Evolutionary conservation across 805 yeast species (phyloP).

Genomic region (Hanseniaspora vineae): DNA sequence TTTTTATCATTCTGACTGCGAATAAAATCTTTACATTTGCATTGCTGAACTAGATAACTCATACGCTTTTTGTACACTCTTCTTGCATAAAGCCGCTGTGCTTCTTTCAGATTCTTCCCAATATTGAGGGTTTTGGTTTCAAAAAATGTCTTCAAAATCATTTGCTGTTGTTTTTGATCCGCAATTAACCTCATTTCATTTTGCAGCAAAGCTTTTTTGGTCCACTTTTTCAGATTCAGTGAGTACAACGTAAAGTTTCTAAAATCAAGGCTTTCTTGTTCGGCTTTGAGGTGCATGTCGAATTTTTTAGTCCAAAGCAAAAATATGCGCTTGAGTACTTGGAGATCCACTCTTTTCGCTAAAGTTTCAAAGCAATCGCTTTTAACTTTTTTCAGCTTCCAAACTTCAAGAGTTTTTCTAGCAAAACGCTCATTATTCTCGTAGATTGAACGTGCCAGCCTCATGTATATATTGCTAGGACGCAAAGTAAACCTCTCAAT

Average conservation of each 20-base stretch:
- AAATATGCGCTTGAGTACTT: constrained; percentile 2
- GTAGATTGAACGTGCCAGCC: constrained; percentile 12
- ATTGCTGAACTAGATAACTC: too few species aligned
- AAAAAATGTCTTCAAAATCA: not conserved
- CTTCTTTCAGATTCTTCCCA: not conserved
- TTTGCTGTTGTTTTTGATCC: not conserved
- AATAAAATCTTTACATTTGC: too few species aligned
- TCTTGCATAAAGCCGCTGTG: not conserved
- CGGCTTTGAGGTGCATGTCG: too few species aligned
- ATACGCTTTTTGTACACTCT: not conserved
- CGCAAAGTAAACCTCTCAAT: constrained; percentile 13
- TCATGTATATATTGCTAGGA: constrained; percentile 16
- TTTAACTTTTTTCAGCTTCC: constrained; percentile 3
- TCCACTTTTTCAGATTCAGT: not conserved
- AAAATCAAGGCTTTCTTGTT: constrained; percentile 7
- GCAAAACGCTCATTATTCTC: constrained; percentile 4
- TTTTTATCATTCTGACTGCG: too few species aligned
- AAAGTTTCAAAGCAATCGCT: too few species aligned
- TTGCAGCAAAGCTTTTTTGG: not conserved
- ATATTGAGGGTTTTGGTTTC: not conserved
- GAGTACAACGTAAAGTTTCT: constrained; percentile 6
- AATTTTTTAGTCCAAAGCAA: too few species aligned
- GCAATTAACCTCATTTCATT: not conserved
- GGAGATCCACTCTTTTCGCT: not conserved
- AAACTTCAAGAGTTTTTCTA: constrained; percentile 1